Evolutionary conservation across 192 early-diverging fungal species (phyloP), one percentile per base, ranked within the genome.

Genomic region (Funneliformis mosseae): DNA sequence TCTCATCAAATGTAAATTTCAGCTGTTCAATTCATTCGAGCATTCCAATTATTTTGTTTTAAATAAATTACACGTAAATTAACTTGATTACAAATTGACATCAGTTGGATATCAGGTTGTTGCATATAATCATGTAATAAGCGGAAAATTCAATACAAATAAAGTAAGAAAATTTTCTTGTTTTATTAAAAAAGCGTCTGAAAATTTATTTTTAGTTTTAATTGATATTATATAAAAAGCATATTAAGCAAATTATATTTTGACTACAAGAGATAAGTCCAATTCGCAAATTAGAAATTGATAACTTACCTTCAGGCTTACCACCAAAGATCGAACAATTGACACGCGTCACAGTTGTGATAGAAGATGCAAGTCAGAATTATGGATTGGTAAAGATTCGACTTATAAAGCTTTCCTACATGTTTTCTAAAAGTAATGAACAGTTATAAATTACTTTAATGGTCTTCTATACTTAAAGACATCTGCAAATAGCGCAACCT

Each of bases 361-460:
- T 89, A 33, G 90, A 91, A 42, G 92, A 93, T 80, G 33, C 85
- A 45, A 85, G 76, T 59, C 85, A 88, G 45, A 89, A 90, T 70
- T 88, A 88, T 77, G 85, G 87, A 28, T 64, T 91, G 77, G 91
- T 91, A 85, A 61, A 85, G 41, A 59, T 79, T 62, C 23, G 39
- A 41, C 63, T 62, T 71, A 41, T 39, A n/a, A 60, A 38, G 62
- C 21, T 82, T 70, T 62, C 50, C 27, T 5, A 16, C 50, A 12
- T 75, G 59, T 25, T 28, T 18, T 67, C 63, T 14, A 21, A 61
- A 48, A 10, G 25, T 81, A 9, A 12, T 5, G 14, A 39, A 38
- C 43, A 60, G 6, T 25, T 18, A 18, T 39, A 74, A 62, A 25
- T 28, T 33, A 28, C 1, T 3, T 9, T 67, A 33, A 55, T 39